Evolutionary conservation across 2,329 filamentous ascomycete species (phyloP).

Genomic region (Pseudogymnoascus sp.): DNA sequence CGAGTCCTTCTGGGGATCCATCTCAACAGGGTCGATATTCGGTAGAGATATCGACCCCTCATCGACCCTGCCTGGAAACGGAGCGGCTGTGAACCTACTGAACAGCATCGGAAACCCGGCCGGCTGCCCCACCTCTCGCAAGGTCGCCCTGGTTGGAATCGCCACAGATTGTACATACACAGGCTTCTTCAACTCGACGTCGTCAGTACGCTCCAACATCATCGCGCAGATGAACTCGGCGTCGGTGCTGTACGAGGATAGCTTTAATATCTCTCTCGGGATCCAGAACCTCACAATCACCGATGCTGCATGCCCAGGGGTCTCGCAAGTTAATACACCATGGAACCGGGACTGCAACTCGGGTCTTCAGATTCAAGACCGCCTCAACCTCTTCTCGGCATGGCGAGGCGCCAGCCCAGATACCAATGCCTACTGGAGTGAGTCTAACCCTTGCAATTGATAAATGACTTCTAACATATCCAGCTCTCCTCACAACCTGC

Average conservation of each 20-base stretch:
- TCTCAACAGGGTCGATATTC: constrained; percentile 59
- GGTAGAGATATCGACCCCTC: constrained; percentile 58
- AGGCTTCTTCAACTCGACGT: constrained; percentile 56
- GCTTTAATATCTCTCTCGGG: constrained; percentile 91
- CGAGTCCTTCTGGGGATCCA: constrained; percentile 48
- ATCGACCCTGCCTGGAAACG: constrained; percentile 61
- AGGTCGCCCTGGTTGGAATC: constrained; percentile 83
- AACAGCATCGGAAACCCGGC: constrained; percentile 69
- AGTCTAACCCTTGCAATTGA: constrained; percentile 54
- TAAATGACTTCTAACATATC: constrained; percentile 50
- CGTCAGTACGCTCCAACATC: constrained; percentile 63
- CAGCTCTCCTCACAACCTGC: constrained; percentile 56
- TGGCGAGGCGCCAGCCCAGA: constrained; percentile 78
- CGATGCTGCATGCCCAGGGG: constrained; percentile 64
- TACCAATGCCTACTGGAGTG: constrained; percentile 85
- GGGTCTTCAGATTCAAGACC: constrained; percentile 59
- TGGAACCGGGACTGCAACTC: constrained; percentile 77
- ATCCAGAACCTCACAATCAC: constrained; percentile 78
- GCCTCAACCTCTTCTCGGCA: constrained; percentile 77
- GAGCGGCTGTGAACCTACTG: constrained; percentile 70
- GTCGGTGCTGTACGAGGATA: constrained; percentile 77
- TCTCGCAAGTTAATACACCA: constrained; percentile 55
- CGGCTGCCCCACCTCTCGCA: constrained; percentile 86
- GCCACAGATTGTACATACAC: constrained; percentile 92
- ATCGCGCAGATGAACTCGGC: constrained; percentile 80